Evolutionary conservation across 441 rosid species (phyloP), one percentile per base, ranked within the genome.

Genomic region (Flueggea neowawraea): DNA sequence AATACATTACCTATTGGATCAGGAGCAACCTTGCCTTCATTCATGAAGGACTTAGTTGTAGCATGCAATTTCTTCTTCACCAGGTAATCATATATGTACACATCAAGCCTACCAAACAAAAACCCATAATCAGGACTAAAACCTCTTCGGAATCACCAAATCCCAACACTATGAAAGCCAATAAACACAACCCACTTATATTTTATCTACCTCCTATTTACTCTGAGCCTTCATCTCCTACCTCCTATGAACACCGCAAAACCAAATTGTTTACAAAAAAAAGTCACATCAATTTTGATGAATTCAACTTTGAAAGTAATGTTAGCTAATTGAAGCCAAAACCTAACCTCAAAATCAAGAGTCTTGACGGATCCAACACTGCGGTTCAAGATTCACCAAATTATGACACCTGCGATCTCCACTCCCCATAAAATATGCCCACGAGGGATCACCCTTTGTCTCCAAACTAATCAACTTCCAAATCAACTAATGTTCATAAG

Each of bases 11-110:
- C 99, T 68, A 94, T 97, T 39, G 99, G 96, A 82, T 94, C 97
- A 16, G 96, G 80, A 45, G 97, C 84, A 45, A 91, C 96, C 64
- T 91, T 94, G 66, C 97, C 97, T 86, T 95, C 97, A n/a, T 82
- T 86, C 96, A 87, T 86, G 71, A 95, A 95, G 13, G 97, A n/a
- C n/a, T n/a, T n/a, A n/a, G n/a, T n/a, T n/a, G n/a, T n/a, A n/a
- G n/a, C n/a, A n/a, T 74, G 82, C 72, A 91, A 69, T 70, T 95
- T 91, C 82, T 88, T 95, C 92, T 95, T 95, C 80, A 82, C 82
- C 87, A 95, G 72, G 79, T 95, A 95, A 77, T 95, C 96, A 70
- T 91, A 85, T 65, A 95, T 87, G 69, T 95, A 95, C 57, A 95
- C 96, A 73, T 95, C 99, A 73, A 95, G 96, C 99, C 99, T 95